phyloP scores from a whole-genome alignment of 495 filamentous ascomycete genomes.

The Aspergillus bridgeri region DNA sequence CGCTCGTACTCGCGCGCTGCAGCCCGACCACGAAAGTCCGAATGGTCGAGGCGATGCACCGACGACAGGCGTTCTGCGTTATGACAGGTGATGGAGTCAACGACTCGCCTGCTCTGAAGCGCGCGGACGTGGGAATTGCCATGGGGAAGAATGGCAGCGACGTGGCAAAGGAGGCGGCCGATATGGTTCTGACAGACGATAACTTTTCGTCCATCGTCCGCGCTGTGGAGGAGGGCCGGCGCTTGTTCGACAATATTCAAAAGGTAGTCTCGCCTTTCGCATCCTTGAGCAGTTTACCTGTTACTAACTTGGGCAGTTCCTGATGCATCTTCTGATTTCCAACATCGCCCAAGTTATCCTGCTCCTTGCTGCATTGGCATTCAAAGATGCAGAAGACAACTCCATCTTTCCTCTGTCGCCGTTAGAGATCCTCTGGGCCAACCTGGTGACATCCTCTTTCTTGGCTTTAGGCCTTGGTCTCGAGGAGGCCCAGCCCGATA shows the following conservation, averaged over 20 bases:
- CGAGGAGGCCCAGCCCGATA: constrained; percentile 61
- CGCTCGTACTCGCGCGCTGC: constrained; percentile 67
- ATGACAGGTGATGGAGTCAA: constrained; percentile 87
- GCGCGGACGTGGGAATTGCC: constrained; percentile 80
- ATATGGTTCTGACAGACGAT: constrained; percentile 85
- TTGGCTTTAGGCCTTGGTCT: constrained; percentile 72
- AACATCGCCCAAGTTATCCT: constrained; percentile 74
- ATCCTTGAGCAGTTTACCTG: background rate
- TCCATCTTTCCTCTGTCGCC: constrained; percentile 76
- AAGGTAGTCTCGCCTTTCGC: constrained; percentile 41
- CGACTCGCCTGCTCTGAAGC: constrained; percentile 73
- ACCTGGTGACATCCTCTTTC: constrained; percentile 72
- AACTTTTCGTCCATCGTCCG: constrained; percentile 78
- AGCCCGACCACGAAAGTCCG: constrained; percentile 66
- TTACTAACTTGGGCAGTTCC: constrained; percentile 40
- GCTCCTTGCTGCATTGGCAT: constrained; percentile 66
- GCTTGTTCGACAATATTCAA: constrained; percentile 78
- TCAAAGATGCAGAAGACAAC: constrained; percentile 59
- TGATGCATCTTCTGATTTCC: constrained; percentile 67
- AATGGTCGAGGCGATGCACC: constrained; percentile 69
- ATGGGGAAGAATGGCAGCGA: constrained; percentile 83
- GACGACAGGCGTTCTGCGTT: constrained; percentile 59
- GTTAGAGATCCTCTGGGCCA: constrained; percentile 75
- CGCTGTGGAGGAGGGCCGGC: constrained; percentile 67
- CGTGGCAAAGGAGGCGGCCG: constrained; percentile 85